Base-by-base conservation (phyloP, 495 filamentous ascomycete species). In the Collariella sp. region DNA sequence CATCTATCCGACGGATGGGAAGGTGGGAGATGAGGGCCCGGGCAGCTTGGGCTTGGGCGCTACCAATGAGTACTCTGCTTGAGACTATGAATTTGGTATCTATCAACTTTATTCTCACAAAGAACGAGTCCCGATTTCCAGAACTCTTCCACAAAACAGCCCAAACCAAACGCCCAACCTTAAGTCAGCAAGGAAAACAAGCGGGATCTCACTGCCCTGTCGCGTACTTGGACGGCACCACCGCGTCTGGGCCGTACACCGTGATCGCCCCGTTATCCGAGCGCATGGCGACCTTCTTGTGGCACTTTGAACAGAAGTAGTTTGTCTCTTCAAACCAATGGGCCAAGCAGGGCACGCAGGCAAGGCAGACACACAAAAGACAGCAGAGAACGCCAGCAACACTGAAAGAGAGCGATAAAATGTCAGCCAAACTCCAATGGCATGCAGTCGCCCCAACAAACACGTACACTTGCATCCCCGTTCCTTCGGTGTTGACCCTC, bases 261-360 rank as follows among this genome's bases (percentile, higher is more conserved):
- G 61, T 44, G 12, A 69, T 48, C 2, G 11, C 9, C 0, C 60
- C 62, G 22, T 54, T 50, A 16, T 67, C 56, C 12, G 47, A 26
- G 18, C 62, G 52, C 22, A 34, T 60, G 22, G 67, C 69, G 0
- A 71, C 55, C 13, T 57, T 54, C 5, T 46, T 61, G 13, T 58
- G 34, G 58, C 69, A 71, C 15, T 45, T 26, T 11, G 57, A 57
- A 56, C 69, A 71, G 22, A 19, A 53, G 29, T 67, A 63, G 43
- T 61, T 29, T 12, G 54, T 59, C 13, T 66, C 59, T 42, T 71
- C 65, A 26, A 62, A 71, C 69, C 67, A 71, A n/a, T 54, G 55
- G 6, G 57, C 63, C 4, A 65, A 19, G 44, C 65, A 66, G 1
- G 69, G 67, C 3, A 70, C 16, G 45, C 67, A 70, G 15, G 65